These are phyloP conservation scores for Penicillium salamii DNA, from an alignment of 495 filamentous ascomycete species.

Conservation along the genomic window DNA sequence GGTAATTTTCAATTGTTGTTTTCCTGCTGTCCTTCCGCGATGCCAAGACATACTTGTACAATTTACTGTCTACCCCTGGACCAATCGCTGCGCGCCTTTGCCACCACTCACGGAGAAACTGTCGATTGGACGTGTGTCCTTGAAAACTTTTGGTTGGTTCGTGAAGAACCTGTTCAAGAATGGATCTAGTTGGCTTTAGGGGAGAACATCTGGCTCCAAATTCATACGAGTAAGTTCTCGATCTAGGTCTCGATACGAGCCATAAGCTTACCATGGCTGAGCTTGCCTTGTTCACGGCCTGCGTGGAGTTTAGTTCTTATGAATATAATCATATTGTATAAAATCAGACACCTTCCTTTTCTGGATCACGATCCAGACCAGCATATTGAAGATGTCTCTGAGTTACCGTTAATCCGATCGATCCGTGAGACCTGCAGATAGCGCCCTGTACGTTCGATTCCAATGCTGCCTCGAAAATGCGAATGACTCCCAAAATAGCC, in stretches of 20 bases:
- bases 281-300: neutral
- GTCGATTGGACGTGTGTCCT: conserved; percentile 1
- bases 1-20: conserved; percentile 13
- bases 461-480: neutral
- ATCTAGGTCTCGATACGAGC: conserved; percentile 3
- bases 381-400: neutral
- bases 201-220: neutral
- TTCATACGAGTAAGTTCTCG: neutral
- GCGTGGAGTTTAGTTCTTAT: neutral
- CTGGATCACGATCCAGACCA: neutral
- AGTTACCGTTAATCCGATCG: conserved; percentile 6
- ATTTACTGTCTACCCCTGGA: too few species aligned
- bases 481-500: conserved; percentile 6
- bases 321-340: neutral
- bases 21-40: neutral
- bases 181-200: neutral
- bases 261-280: neutral
- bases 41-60: neutral
- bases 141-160: neutral
- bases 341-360: neutral
- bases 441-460: neutral
- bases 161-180: neutral
- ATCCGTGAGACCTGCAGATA: conserved; percentile 5
- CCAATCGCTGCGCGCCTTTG: neutral
- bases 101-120: conserved; percentile 1